These are phyloP conservation scores for Fusarium aywerte DNA, from an alignment of 2,329 filamentous ascomycete species.

Conservation along the genomic window DNA sequence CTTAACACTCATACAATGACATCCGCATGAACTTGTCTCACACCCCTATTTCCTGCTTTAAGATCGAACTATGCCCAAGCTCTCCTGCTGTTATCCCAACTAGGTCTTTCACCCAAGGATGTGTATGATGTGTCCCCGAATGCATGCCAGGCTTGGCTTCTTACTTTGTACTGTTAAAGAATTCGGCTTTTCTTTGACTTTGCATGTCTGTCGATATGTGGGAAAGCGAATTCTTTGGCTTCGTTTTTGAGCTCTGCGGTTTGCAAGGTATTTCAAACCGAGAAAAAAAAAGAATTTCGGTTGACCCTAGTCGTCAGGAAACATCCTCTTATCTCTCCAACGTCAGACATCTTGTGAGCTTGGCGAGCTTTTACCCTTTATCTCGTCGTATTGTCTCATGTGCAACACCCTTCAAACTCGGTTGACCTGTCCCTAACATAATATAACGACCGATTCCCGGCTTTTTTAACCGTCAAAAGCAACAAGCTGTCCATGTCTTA, in stretches of 20 bases:
- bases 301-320: neutral
- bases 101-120: constrained; percentile 1
- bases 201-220: neutral
- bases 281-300: neutral
- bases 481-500: constrained; percentile 1
- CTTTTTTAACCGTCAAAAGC: constrained; percentile 10
- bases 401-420: constrained; percentile 1
- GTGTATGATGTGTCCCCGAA: neutral
- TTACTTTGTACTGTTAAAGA: constrained; percentile 2
- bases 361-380: constrained; percentile 5
- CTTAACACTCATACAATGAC: neutral
- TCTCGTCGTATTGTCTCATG: constrained; percentile 31
- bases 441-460: neutral
- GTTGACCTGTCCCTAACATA: neutral
- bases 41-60: constrained; percentile 25
- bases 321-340: constrained; percentile 19
- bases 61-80: constrained; percentile 12
- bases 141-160: neutral
- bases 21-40: constrained; percentile 14
- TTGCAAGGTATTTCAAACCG: neutral
- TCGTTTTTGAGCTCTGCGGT: neutral
- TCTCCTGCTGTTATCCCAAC: constrained; percentile 22
- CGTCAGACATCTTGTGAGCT: constrained; percentile 14
- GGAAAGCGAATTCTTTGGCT: neutral
- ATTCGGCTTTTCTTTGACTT: neutral